Evolutionary conservation across 768 basidiomycete species (phyloP).

Genomic region (Trametes cubensis): DNA sequence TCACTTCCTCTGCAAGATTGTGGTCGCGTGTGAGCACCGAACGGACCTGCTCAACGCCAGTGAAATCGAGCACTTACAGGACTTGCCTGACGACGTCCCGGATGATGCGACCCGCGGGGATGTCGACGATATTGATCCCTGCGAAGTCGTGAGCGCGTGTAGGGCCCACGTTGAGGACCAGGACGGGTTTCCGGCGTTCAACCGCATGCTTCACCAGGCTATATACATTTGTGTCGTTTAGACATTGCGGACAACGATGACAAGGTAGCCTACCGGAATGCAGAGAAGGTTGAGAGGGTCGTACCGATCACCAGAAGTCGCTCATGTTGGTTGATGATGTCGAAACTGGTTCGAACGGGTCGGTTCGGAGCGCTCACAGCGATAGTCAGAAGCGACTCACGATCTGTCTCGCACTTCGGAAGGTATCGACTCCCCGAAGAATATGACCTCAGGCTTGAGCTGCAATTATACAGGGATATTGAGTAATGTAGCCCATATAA

Average conservation of each 20-base stretch:
- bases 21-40: background rate
- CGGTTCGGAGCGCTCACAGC: background rate
- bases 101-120: constrained; percentile 73
- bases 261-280: constrained; percentile 62
- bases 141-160: constrained; percentile 76
- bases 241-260: too few species aligned
- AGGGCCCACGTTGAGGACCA: constrained; percentile 87
- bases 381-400: constrained; percentile 44
- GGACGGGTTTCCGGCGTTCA: constrained; percentile 71
- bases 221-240: constrained; percentile 30
- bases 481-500: too few species aligned
- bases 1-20: constrained; percentile 46
- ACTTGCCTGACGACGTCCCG: constrained; percentile 60
- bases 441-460: constrained; percentile 84
- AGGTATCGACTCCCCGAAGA: constrained; percentile 90
- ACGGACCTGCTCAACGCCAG: too few species aligned
- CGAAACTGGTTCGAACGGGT: constrained; percentile 46
- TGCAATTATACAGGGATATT: constrained; percentile 27
- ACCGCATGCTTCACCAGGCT: constrained; percentile 83
- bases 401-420: constrained; percentile 66
- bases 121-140: constrained; percentile 79
- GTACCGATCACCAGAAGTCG: constrained; percentile 84
- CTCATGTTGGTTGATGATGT: constrained; percentile 60
- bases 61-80: constrained; percentile 49
- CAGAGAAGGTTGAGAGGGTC: constrained; percentile 91